Conservation (phyloP, 257 asterid genomes). For the Handroanthus guayacan region DNA sequence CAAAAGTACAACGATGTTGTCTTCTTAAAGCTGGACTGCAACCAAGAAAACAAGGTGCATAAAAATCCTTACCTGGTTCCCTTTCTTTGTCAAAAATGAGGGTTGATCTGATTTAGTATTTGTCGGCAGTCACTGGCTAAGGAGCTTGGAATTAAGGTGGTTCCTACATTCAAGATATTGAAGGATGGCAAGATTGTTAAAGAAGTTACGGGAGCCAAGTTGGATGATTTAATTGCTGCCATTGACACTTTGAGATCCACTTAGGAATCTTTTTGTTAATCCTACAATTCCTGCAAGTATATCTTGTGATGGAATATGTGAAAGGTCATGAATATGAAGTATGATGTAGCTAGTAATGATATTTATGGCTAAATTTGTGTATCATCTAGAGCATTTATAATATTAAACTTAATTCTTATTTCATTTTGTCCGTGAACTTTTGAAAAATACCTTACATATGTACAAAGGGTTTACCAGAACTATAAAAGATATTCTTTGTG, state of each 20-base stretch:
- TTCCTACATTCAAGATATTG: constrained; percentile 87
- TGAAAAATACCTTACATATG: background rate
- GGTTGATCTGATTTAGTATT: background rate
- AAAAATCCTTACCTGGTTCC: background rate
- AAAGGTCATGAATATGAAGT: background rate
- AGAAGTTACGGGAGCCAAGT: constrained; percentile 83
- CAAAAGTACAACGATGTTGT: constrained; percentile 66
- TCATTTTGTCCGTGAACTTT: background rate
- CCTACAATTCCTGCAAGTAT: too few species aligned
- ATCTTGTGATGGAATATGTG: background rate
- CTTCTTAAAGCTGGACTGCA: constrained; percentile 96
- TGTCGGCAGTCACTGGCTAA: constrained; percentile 68
- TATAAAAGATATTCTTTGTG: too few species aligned
- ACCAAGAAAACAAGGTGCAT: constrained; percentile 81
- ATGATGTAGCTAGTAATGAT: background rate
- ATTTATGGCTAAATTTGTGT: too few species aligned
- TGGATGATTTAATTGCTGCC: constrained; percentile 64
- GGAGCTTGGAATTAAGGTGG: constrained; percentile 80
- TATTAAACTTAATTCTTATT: background rate
- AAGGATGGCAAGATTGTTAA: constrained; percentile 64
- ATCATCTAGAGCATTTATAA: too few species aligned
- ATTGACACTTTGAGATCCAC: constrained; percentile 55
- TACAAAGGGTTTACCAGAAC: too few species aligned
- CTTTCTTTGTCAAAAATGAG: background rate
- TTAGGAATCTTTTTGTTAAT: background rate